Conservation (phyloP, 2,329 filamentous ascomycete species). For the Paecilomyces dactylethromorphus region DNA sequence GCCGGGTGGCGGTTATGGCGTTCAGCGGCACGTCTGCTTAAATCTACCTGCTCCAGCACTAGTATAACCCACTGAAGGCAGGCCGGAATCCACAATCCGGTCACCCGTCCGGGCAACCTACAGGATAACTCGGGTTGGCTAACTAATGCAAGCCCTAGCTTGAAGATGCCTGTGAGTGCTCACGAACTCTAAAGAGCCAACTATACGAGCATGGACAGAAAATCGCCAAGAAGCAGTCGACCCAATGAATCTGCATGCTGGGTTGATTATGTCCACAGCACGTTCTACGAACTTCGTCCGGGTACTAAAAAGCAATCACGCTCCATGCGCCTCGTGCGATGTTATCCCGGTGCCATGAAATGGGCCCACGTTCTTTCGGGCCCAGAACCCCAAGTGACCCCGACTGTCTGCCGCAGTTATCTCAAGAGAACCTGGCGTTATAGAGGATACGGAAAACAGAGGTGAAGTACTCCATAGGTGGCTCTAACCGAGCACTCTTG, state of each 20-base stretch:
- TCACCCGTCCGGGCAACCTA: not conserved
- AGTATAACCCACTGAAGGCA: not conserved
- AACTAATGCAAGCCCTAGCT: not conserved
- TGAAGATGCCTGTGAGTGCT: not conserved
- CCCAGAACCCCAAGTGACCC: not conserved
- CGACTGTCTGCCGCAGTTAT: not conserved
- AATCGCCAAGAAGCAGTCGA: not conserved
- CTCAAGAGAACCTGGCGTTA: too few species aligned
- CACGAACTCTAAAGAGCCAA: not conserved
- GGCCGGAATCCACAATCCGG: not conserved
- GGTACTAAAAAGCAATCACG: not conserved
- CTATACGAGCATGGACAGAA: not conserved
- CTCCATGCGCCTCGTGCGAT: not conserved
- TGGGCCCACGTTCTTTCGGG: not conserved
- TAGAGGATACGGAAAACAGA: too few species aligned
- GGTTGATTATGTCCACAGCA: not conserved
- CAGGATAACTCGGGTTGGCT: not conserved
- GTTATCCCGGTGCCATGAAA: not conserved
- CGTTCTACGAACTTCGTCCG: not conserved
- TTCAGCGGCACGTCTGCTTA: not conserved
- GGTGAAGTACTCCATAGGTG: too few species aligned
- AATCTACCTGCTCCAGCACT: not conserved
- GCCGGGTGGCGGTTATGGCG: not conserved
- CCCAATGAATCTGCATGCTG: not conserved
- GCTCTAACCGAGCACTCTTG: too few species aligned